phyloP scores from a whole-genome alignment of 768 basidiomycete genomes.

The Lentinula lateritia region DNA sequence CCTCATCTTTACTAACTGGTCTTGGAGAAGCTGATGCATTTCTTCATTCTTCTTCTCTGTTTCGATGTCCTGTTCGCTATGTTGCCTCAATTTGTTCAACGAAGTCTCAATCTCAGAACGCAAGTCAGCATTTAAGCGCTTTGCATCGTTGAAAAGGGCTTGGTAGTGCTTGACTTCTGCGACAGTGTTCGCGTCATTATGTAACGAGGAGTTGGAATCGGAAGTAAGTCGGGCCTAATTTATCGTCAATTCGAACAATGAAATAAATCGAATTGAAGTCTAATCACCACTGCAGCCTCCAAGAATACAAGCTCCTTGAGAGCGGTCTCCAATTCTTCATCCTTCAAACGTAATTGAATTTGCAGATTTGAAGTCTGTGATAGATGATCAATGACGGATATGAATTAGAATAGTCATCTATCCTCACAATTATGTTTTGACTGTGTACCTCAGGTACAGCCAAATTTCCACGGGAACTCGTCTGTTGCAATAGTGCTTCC shows the following conservation, averaged over 20 bases:
- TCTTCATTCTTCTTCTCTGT: not conserved
- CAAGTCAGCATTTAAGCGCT: not conserved
- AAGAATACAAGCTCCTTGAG: conserved; percentile 1
- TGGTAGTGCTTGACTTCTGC: not conserved
- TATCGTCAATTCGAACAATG: not conserved
- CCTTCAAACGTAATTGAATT: not conserved
- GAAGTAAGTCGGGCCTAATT: not conserved
- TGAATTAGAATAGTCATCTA: not conserved
- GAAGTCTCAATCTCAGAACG: conserved; percentile 1
- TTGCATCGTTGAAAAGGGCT: not conserved
- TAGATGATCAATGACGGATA: not conserved
- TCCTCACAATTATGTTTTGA: not conserved
- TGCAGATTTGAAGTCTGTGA: not conserved
- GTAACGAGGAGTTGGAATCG: not conserved
- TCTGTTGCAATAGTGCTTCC: not conserved
- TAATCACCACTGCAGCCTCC: not conserved
- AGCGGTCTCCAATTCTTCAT: not conserved
- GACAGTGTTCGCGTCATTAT: not conserved
- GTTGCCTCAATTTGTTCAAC: not conserved
- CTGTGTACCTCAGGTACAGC: not conserved
- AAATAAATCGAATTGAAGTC: not conserved
- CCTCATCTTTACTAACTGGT: not conserved
- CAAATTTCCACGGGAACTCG: not conserved
- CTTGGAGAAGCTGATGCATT: not conserved
- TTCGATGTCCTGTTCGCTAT: not conserved